Evolutionary conservation across 176 grass and related monocot genomes (phyloP).

Genomic region (Lolium perenne): DNA sequence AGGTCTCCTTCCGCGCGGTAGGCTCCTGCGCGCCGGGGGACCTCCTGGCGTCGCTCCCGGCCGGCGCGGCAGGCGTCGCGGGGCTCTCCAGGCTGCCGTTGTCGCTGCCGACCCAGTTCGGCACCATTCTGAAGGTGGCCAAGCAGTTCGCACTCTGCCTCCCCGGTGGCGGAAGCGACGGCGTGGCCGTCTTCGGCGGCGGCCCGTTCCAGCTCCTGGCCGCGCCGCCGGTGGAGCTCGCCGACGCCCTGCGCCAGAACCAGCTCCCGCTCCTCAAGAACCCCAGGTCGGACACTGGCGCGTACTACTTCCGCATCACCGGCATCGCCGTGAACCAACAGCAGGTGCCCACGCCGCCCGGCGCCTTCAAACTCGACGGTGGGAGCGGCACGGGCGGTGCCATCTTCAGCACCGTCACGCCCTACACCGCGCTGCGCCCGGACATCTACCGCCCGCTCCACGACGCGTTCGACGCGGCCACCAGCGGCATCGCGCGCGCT

Average conservation of each 20-base stretch:
- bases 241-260: not conserved
- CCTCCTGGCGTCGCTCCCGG: slow-evolving; percentile 31
- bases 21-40: slow-evolving; percentile 30
- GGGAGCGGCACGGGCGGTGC: slow-evolving; percentile 39
- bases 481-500: not conserved
- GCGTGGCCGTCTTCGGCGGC: slow-evolving; percentile 56
- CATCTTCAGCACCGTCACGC: slow-evolving; percentile 25
- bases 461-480: slow-evolving; percentile 24
- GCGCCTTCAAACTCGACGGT: slow-evolving; percentile 8
- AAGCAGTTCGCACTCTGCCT: slow-evolving; percentile 58
- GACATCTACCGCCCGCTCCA: slow-evolving; percentile 38
- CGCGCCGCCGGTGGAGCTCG: not conserved
- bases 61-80: slow-evolving; percentile 20
- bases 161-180: slow-evolving; percentile 14
- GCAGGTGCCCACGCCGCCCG: not conserved
- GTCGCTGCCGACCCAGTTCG: slow-evolving; percentile 49
- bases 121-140: not conserved
- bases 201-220: slow-evolving; percentile 38
- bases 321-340: slow-evolving; percentile 29
- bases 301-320: slow-evolving; percentile 56
- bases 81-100: slow-evolving; percentile 20
- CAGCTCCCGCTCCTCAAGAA: slow-evolving; percentile 39
- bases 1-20: slow-evolving; percentile 4
- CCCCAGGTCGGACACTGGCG: slow-evolving; percentile 36
- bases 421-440: slow-evolving; percentile 25